phyloP scores from a whole-genome alignment of 176 grass and related monocot species.

The Eleusine coracana region DNA sequence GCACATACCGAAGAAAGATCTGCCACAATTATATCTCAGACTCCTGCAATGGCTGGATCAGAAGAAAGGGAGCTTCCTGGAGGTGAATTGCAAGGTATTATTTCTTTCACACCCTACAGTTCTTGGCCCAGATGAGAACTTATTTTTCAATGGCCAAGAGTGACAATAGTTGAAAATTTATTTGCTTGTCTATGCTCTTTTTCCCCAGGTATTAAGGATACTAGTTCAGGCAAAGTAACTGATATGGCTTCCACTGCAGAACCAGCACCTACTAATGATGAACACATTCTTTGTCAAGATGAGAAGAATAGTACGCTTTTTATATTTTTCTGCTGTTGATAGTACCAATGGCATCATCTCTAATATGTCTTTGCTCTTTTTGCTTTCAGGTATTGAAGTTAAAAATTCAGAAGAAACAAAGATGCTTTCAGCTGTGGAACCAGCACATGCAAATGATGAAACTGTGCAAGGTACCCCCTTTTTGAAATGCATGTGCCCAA shows the following conservation, averaged over 20 bases:
- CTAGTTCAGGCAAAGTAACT: background rate
- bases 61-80: conserved; percentile 29
- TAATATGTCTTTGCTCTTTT: background rate
- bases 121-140: conserved; percentile 20
- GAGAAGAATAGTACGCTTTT: background rate
- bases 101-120: background rate
- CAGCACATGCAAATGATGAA: conserved; percentile 18
- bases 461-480: conserved; percentile 32
- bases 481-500: background rate
- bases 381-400: conserved; percentile 10
- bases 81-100: conserved; percentile 38
- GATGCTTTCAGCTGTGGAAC: conserved; percentile 4
- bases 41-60: conserved; percentile 18
- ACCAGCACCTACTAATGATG: background rate
- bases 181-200: background rate
- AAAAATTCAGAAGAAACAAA: conserved; percentile 10
- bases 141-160: background rate
- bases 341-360: background rate
- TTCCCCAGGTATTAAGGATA: background rate
- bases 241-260: background rate
- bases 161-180: background rate
- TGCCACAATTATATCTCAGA: conserved; percentile 17
- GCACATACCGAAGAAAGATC: conserved; percentile 15
- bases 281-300: conserved; percentile 1
- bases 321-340: background rate